Conservation (phyloP, 192 early-diverging fungal species). For the Coemansia sp. region DNA sequence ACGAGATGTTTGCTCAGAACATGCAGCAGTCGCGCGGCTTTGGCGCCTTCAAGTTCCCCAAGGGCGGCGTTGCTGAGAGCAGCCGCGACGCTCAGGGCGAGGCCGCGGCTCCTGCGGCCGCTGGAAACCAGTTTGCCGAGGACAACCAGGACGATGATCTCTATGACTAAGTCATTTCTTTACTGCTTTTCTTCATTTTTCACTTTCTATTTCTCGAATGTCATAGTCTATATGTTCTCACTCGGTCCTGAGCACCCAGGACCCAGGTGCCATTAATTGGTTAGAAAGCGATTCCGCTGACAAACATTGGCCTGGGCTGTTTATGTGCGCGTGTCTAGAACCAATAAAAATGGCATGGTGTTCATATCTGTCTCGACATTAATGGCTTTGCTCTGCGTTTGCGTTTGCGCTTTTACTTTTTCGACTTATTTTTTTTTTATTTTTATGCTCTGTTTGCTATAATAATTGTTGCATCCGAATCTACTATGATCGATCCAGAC, state of each 20-base stretch:
- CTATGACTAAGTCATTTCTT: slow-evolving; percentile 34
- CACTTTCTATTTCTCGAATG: no score
- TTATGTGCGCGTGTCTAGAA: not conserved
- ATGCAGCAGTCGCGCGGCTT: slow-evolving; percentile 94
- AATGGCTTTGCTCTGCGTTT: not conserved
- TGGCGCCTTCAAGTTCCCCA: slow-evolving; percentile 96
- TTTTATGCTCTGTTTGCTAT: not conserved
- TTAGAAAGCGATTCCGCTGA: not conserved
- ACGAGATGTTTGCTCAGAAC: slow-evolving; percentile 99
- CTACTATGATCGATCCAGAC: slow-evolving; percentile 36
- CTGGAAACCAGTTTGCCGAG: slow-evolving; percentile 42
- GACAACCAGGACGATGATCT: slow-evolving; percentile 50
- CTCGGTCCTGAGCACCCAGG: no score
- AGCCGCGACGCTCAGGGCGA: slow-evolving; percentile 6
- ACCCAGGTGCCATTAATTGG: not conserved
- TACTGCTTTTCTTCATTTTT: not conserved
- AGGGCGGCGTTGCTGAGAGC: slow-evolving; percentile 48
- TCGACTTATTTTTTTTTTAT: not conserved
- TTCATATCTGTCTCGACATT: not conserved
- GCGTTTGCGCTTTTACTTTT: not conserved
- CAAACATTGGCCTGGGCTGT: not conserved
- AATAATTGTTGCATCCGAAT: not conserved
- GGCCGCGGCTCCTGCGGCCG: slow-evolving; percentile 9
- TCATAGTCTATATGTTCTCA: no score
- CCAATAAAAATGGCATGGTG: not conserved